A percentile compares a stretch with the other conserved stretches of the same genome.
Conservation (phyloP, 2,329 filamentous ascomycete species). For the Karstenula rhodostoma region DNA sequence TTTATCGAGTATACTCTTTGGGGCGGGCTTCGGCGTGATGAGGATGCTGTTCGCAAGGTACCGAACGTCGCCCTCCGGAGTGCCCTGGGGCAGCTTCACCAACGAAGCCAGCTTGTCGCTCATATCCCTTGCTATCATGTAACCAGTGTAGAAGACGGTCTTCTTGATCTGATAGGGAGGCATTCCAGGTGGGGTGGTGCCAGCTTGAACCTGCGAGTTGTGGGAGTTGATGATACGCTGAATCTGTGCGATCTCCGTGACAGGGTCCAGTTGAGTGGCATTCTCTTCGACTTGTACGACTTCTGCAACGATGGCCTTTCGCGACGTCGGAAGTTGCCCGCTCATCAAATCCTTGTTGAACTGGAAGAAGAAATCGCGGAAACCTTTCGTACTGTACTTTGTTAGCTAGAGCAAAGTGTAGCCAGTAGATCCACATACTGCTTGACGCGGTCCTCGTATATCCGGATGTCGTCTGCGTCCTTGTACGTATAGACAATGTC, state of each 20-base stretch:
- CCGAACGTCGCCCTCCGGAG: constrained; percentile 76
- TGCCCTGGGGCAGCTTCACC: constrained; percentile 68
- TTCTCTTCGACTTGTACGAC: constrained; percentile 87
- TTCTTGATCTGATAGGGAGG: constrained; percentile 77
- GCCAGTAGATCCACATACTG: constrained; percentile 54
- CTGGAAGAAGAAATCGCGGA: constrained; percentile 81
- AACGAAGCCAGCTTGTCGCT: constrained; percentile 75
- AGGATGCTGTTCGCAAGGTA: constrained; percentile 89
- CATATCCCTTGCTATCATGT: constrained; percentile 78
- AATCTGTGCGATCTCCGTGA: constrained; percentile 81
- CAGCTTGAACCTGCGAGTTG: constrained; percentile 68
- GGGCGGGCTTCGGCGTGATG: constrained; percentile 81
- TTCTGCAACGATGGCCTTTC: constrained; percentile 75
- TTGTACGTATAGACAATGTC: constrained; percentile 87
- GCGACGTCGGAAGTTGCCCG: constrained; percentile 54
- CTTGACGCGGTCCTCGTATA: constrained; percentile 70
- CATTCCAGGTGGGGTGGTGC: constrained; percentile 55
- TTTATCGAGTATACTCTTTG: constrained; percentile 76
- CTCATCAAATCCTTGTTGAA: constrained; percentile 72
- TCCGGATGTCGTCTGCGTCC: constrained; percentile 78
- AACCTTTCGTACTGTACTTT: constrained; percentile 71
- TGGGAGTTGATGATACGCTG: constrained; percentile 90
- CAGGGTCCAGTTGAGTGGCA: constrained; percentile 76
- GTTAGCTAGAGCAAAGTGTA: constrained; percentile 21
- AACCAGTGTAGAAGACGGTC: constrained; percentile 90